A percentile compares a stretch with the other conserved stretches of the same genome.
Evolutionary conservation across 495 filamentous ascomycete genomes (phyloP).

Genomic region (Penicillium desertorum): DNA sequence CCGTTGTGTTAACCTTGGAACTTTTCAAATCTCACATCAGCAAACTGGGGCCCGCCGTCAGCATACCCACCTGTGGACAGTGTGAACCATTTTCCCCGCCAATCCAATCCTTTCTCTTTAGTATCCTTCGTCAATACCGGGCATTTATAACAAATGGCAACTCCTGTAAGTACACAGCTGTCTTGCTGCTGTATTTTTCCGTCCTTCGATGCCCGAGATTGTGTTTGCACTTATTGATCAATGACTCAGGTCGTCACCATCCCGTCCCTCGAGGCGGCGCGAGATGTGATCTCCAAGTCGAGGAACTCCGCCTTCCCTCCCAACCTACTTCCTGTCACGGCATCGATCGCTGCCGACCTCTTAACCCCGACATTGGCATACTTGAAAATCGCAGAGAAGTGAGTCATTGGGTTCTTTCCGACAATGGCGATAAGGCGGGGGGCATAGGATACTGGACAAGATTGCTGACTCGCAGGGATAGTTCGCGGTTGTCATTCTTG

Average conservation of each 20-base stretch:
- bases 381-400: slow-evolving; percentile 78
- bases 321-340: slow-evolving; percentile 82
- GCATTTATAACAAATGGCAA: slow-evolving; percentile 32
- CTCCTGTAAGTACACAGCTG: slow-evolving; percentile 30
- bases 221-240: slow-evolving; percentile 9
- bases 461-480: slow-evolving; percentile 25
- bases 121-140: slow-evolving; percentile 1
- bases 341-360: slow-evolving; percentile 84
- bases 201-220: background rate
- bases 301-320: slow-evolving; percentile 56
- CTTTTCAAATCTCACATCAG: background rate
- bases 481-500: slow-evolving; percentile 64
- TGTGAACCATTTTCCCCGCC: slow-evolving; percentile 29
- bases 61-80: slow-evolving; percentile 18
- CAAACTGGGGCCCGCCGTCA: slow-evolving; percentile 7
- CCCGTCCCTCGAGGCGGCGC: slow-evolving; percentile 46
- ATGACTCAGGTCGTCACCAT: slow-evolving; percentile 41
- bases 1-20: background rate
- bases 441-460: slow-evolving; percentile 6
- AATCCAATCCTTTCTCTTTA: slow-evolving; percentile 21
- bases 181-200: background rate
- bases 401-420: slow-evolving; percentile 35
- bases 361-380: slow-evolving; percentile 91
- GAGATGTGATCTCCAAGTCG: slow-evolving; percentile 53
- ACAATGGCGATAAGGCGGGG: slow-evolving; percentile 12